phyloP scores from a whole-genome alignment of 192 early-diverging fungal species.

The Coemansia sp. region DNA sequence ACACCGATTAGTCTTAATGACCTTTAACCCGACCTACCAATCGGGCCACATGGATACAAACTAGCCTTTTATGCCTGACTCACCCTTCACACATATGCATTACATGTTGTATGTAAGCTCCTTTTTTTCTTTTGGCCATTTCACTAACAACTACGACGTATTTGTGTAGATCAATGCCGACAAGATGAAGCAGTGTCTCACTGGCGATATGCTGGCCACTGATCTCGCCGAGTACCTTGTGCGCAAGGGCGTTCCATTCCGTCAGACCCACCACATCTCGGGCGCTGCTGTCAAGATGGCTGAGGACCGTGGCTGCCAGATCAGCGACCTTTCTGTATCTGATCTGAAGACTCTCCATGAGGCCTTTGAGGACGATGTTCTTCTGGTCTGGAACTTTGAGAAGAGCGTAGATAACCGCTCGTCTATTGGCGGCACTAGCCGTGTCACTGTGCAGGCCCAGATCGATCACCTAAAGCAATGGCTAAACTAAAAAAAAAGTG shows the following conservation, averaged over 20 bases:
- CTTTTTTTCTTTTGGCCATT: background rate
- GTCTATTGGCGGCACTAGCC: slow-evolving; percentile 88
- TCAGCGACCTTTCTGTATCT: slow-evolving; percentile 72
- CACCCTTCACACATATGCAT: background rate
- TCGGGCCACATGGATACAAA: slow-evolving; percentile 42
- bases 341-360: slow-evolving; percentile 89
- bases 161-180: slow-evolving; percentile 71
- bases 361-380: slow-evolving; percentile 83
- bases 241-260: slow-evolving; percentile 97
- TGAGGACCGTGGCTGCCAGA: slow-evolving; percentile 77
- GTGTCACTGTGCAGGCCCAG: slow-evolving; percentile 77
- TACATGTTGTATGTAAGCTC: background rate
- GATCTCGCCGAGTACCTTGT: slow-evolving; percentile 99
- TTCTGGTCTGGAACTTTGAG: slow-evolving; percentile 88
- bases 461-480: slow-evolving; percentile 74
- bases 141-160: background rate
- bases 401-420: slow-evolving; percentile 86
- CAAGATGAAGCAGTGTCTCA: slow-evolving; percentile 82
- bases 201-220: slow-evolving; percentile 95
- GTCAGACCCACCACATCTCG: slow-evolving; percentile 98
- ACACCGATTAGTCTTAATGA: slow-evolving; percentile 58
- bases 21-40: slow-evolving; percentile 10
- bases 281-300: slow-evolving; percentile 93
- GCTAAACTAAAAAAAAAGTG: slow-evolving; percentile 38
- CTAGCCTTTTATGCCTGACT: slow-evolving; percentile 21